Base-by-base conservation (phyloP, 2,329 filamentous ascomycete species). In the Sphaerostilbella broomeana region DNA sequence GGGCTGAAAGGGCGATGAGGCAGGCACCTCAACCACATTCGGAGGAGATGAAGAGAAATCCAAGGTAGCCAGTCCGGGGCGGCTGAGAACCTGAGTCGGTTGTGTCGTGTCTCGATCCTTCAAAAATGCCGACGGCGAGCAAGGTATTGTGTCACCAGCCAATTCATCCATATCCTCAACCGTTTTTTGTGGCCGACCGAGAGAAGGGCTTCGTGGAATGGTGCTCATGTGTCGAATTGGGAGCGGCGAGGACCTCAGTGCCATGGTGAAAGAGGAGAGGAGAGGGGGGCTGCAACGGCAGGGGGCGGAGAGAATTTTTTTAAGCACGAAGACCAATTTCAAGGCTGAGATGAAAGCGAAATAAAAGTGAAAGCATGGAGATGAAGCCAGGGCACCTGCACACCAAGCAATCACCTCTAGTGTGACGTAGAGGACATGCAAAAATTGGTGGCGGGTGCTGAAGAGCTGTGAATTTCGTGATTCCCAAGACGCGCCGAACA, bases 1-100 rank as follows among this genome's bases (percentile, higher is more conserved):
- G 51, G 41, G 54, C 43, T 75, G 73, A 42, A 81, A 72, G 2
- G 88, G 89, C 1, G 90, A 95, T 3, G 89, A 95, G n/a, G 86
- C 86, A 20, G 83, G 81, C 3, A 95, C 89, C 59, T 95, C 89
- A 40, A 95, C 57, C 13, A 67, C 52, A 22, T 67, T 65, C 18
- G 61, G 50, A 9, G 60, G 51, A 7, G 67, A 65, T 0, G 73
- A 72, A 6, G 70, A 68, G 17, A 63, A 62, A 30, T 52, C 46
- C 20, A 53, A 39, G 2, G 53, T 39, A 2, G 47, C 47, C 21
- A 69, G 58, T 3, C 56, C 57, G 1, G 63, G 61, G 4, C 63
- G 62, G 34, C 61, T 59, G 15, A 73, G 55, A 12, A 73, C 55
- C 45, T 75, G 69, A 2, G 68, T 73, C 0, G 68, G 60, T 45